Conservation (phyloP, 2,329 filamentous ascomycete species). For the Stachybotrys echinatus region DNA sequence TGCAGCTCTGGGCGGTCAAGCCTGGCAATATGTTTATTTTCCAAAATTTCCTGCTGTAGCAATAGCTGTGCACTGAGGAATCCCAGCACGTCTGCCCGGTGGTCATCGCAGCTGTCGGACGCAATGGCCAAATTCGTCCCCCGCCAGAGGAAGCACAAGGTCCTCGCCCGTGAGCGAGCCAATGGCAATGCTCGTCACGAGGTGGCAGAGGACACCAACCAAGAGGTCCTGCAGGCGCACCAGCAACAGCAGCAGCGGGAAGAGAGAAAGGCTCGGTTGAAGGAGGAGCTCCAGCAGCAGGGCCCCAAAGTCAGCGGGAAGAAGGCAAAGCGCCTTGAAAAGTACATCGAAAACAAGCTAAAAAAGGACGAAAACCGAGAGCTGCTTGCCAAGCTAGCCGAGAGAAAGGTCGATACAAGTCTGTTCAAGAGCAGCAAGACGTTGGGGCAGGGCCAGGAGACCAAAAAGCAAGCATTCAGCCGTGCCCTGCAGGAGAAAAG, state of each 20-base stretch:
- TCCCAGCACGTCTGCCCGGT: too few species aligned
- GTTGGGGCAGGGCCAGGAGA: slow-evolving; percentile 67
- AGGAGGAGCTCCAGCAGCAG: slow-evolving; percentile 45
- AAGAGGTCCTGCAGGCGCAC: slow-evolving; percentile 27
- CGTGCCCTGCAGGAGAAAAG: slow-evolving; percentile 59
- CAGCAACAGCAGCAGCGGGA: slow-evolving; percentile 42
- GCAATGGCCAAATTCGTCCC: slow-evolving; percentile 55
- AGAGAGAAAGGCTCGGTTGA: slow-evolving; percentile 50
- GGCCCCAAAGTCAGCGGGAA: slow-evolving; percentile 55
- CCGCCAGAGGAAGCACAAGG: slow-evolving; percentile 63
- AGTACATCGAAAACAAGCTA: slow-evolving; percentile 81
- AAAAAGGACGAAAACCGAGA: slow-evolving; percentile 88
- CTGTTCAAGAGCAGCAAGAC: slow-evolving; percentile 73
- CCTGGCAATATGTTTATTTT: too few species aligned
- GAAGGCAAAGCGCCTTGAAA: slow-evolving; percentile 62
- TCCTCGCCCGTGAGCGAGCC: slow-evolving; percentile 57
- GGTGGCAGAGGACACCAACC: slow-evolving; percentile 29
- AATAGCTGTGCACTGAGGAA: too few species aligned
- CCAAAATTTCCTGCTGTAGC: too few species aligned
- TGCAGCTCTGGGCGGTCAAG: too few species aligned
- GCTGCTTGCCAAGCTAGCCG: slow-evolving; percentile 76
- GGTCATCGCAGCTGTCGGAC: not conserved
- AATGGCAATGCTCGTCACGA: slow-evolving; percentile 35
- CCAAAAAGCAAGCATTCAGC: slow-evolving; percentile 62
- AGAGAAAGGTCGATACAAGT: slow-evolving; percentile 74